Percentiles rank a stretch among this genome's conserved stretches.
Evolutionary conservation across 1,139 yeast species (phyloP).

Genomic region (Pneumocystis murina): DNA sequence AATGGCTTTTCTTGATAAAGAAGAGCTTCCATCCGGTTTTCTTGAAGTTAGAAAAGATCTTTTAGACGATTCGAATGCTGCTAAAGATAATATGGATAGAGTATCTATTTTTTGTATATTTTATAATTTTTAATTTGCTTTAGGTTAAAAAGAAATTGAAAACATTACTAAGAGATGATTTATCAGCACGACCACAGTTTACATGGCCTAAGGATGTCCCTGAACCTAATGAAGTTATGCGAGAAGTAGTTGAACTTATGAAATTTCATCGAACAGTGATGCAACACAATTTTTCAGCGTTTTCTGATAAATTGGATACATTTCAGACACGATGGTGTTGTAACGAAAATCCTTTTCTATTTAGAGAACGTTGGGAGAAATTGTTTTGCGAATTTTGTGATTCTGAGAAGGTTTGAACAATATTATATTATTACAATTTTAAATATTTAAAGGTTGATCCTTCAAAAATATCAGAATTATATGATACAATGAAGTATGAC

Average conservation of each 20-base stretch:
- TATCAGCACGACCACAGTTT: conserved; percentile 96
- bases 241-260: conserved; percentile 90
- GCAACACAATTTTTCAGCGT: conserved; percentile 54
- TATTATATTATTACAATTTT: neutral
- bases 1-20: conserved; percentile 60
- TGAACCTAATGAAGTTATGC: conserved; percentile 84
- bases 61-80: conserved; percentile 93
- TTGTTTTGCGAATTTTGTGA: conserved; percentile 80
- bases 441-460: conserved; percentile 40
- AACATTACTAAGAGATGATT: conserved; percentile 85
- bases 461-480: conserved; percentile 84
- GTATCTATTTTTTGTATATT: neutral
- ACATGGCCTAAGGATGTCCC: conserved; percentile 99
- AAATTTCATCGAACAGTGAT: conserved; percentile 74
- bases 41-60: conserved; percentile 76
- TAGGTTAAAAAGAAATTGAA: conserved; percentile 82
- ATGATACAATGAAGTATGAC: conserved; percentile 97
- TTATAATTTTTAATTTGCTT: neutral
- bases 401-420: conserved; percentile 59
- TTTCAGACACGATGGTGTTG: conserved; percentile 90
- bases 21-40: conserved; percentile 62
- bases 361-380: conserved; percentile 95
- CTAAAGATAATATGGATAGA: conserved; percentile 93
- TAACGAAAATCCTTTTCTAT: conserved; percentile 80
- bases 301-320: conserved; percentile 42